These are phyloP conservation scores for Larix kaempferi DNA, from an alignment of 75 land plant species.

Conservation along the genomic window DNA sequence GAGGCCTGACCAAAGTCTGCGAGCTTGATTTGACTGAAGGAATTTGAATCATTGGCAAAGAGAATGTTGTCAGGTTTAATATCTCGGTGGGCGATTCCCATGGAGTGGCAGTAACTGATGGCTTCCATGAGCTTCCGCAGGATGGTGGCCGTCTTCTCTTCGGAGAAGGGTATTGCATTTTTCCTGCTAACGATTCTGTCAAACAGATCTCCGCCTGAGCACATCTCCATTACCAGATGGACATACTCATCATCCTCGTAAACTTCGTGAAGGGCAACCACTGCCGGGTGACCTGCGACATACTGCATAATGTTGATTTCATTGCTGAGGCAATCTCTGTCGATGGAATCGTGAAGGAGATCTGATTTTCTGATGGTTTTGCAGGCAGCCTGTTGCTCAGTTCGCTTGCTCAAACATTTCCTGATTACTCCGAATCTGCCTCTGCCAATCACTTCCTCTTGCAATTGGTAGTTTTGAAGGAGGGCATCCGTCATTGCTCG, in stretches of 20 bases:
- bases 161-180: constrained; percentile 7
- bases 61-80: constrained; percentile 67
- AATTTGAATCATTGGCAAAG: constrained; percentile 15
- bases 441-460: constrained; percentile 38
- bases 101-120: constrained; percentile 41
- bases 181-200: constrained; percentile 17
- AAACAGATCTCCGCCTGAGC: constrained; percentile 28
- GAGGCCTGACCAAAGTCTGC: constrained; percentile 67
- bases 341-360: constrained; percentile 27
- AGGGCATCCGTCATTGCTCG: too few species aligned
- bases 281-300: constrained; percentile 31
- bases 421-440: constrained; percentile 45
- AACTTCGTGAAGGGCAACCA: constrained; percentile 28
- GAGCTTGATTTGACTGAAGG: constrained; percentile 9
- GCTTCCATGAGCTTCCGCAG: constrained; percentile 30
- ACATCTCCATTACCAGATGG: constrained; percentile 20
- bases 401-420: constrained; percentile 15
- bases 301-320: constrained; percentile 35
- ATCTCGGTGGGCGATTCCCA: constrained; percentile 58
- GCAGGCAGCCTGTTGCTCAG: constrained; percentile 36
- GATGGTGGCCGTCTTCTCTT: constrained; percentile 31
- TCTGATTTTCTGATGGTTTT: constrained; percentile 26
- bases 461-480: background rate
- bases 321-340: constrained; percentile 29
- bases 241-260: constrained; percentile 26